Conservation (phyloP, 2,329 filamentous ascomycete species). For the Bipolaris zeicola region DNA sequence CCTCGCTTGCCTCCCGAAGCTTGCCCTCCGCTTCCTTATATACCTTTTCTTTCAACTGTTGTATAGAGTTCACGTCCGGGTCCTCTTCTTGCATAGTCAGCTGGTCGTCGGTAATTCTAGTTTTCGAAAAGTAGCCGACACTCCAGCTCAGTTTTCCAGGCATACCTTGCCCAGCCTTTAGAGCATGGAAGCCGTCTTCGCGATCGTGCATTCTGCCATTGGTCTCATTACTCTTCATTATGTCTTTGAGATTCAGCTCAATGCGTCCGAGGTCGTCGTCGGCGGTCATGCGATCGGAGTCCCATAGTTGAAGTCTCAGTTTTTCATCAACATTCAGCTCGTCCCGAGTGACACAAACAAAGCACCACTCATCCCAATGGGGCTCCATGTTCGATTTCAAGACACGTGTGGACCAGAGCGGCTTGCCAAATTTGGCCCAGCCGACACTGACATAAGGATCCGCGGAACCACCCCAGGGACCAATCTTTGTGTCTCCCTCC, state of each 20-base stretch:
- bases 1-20: slow-evolving; percentile 66
- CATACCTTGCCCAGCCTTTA: slow-evolving; percentile 70
- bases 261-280: slow-evolving; percentile 78
- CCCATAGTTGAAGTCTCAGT: slow-evolving; percentile 74
- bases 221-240: slow-evolving; percentile 65
- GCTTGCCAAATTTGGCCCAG: slow-evolving; percentile 79
- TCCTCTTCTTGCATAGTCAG: slow-evolving; percentile 66
- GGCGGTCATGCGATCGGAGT: slow-evolving; percentile 72
- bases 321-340: slow-evolving; percentile 75
- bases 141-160: slow-evolving; percentile 72
- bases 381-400: slow-evolving; percentile 70
- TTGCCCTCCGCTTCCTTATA: slow-evolving; percentile 62
- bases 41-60: slow-evolving; percentile 65
- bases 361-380: slow-evolving; percentile 72
- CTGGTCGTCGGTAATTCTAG: slow-evolving; percentile 65
- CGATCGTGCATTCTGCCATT: slow-evolving; percentile 67
- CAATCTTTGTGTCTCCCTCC: slow-evolving; percentile 68
- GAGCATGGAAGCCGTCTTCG: slow-evolving; percentile 67
- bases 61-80: slow-evolving; percentile 60
- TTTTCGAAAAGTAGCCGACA: slow-evolving; percentile 74
- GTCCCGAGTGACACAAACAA: slow-evolving; percentile 70
- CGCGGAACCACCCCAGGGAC: slow-evolving; percentile 64
- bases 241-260: slow-evolving; percentile 67
- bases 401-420: slow-evolving; percentile 69
- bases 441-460: slow-evolving; percentile 75